These are phyloP conservation scores for Fragaria nilgerrensis DNA, from an alignment of 306 rosid species.

Conservation along the genomic window DNA sequence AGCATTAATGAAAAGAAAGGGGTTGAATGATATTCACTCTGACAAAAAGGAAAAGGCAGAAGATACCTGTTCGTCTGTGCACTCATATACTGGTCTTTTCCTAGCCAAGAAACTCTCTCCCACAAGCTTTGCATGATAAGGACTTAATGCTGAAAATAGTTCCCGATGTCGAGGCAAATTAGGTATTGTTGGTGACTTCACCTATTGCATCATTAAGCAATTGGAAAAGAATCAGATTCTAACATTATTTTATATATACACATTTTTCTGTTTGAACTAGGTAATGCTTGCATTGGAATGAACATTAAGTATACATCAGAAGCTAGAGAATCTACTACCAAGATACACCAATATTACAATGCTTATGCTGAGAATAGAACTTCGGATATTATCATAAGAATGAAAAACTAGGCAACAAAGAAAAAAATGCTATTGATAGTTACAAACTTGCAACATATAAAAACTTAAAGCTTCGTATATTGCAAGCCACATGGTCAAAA, in stretches of 20 bases:
- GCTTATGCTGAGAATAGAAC: not conserved
- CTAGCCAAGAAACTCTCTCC: conserved; percentile 95
- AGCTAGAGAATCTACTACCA: not conserved
- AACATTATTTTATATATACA: not conserved
- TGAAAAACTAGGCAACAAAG: not conserved
- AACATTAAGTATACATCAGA: not conserved
- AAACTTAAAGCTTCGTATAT: not conserved
- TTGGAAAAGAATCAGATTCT: conserved; percentile 23
- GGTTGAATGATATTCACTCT: not conserved
- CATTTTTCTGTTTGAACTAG: not conserved
- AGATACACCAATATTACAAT: not conserved
- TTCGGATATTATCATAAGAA: not conserved
- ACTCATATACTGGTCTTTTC: conserved; percentile 79
- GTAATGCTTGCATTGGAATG: not conserved
- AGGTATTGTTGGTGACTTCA: conserved; percentile 78
- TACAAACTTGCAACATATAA: not conserved
- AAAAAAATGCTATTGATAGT: not conserved
- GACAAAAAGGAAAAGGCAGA: conserved; percentile 2
- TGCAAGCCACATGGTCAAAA: not conserved
- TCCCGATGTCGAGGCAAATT: conserved; percentile 77
- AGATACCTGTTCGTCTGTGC: conserved; percentile 86
- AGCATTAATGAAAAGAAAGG: not conserved
- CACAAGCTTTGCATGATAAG: conserved; percentile 80
- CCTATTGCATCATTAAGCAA: conserved; percentile 46
- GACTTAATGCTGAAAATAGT: conserved; percentile 64